phyloP scores from a whole-genome alignment of 495 filamentous ascomycete species.

The Thozetella sp. region DNA sequence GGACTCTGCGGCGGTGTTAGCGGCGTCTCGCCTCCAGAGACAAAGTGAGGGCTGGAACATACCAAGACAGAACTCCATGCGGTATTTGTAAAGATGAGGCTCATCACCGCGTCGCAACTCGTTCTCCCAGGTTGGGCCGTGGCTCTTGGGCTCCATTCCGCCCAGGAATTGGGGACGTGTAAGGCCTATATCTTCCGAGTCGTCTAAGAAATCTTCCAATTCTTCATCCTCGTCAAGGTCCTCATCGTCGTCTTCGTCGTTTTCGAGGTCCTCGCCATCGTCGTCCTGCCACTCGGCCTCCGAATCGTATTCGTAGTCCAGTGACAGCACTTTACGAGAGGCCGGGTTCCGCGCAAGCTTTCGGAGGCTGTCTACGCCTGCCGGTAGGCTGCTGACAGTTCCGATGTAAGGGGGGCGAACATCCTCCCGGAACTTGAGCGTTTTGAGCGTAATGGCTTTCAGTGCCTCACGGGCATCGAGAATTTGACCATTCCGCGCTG shows the following conservation, averaged over 20 bases:
- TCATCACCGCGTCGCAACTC: constrained; percentile 36
- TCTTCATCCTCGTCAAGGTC: constrained; percentile 64
- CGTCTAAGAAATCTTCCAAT: constrained; percentile 77
- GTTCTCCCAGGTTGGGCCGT: constrained; percentile 83
- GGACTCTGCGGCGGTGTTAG: constrained; percentile 26
- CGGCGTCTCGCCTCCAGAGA: not conserved
- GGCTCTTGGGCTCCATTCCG: constrained; percentile 74
- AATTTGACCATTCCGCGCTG: constrained; percentile 41
- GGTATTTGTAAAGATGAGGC: constrained; percentile 53
- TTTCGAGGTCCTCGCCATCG: constrained; percentile 61
- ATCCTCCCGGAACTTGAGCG: constrained; percentile 81
- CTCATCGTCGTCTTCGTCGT: constrained; percentile 79
- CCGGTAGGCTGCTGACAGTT: constrained; percentile 68
- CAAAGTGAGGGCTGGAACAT: constrained; percentile 21
- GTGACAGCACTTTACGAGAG: constrained; percentile 59
- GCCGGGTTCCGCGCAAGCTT: constrained; percentile 74
- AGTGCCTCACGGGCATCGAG: constrained; percentile 54
- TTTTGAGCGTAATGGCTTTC: constrained; percentile 69
- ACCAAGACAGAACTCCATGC: constrained; percentile 76
- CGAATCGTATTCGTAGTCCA: constrained; percentile 95
- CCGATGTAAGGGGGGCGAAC: constrained; percentile 90
- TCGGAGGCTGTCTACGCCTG: constrained; percentile 37
- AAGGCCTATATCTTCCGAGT: constrained; percentile 57
- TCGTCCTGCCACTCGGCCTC: constrained; percentile 80
- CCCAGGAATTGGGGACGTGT: constrained; percentile 47